Base-by-base conservation (phyloP, 2,329 filamentous ascomycete genomes). In the Sporothrix protearum region DNA sequence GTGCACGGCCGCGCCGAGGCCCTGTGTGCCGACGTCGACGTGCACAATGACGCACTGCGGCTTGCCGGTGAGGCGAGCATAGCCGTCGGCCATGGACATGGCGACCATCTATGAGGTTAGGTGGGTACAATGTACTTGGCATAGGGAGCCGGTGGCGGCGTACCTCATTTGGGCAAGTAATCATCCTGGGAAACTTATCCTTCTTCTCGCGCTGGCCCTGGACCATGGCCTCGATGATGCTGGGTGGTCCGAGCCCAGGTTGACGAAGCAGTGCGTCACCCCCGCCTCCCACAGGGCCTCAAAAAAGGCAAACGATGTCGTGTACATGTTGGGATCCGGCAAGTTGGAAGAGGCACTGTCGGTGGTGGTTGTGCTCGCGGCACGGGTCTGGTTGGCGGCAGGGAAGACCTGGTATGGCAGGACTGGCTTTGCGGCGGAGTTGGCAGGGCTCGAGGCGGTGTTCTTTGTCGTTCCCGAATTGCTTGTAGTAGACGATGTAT, bases 281-380 rank as follows among this genome's bases (percentile, higher is more conserved):
- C 87, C 87, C 55, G 86, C 87, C 79, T 93, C 90, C 89, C 89
- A 93, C 66, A 94, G 82, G 42, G 91, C 90, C 83, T 95, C 92
- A 75, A 95, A 94, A 80, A 95, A 94, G 79, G 92, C 92, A 77
- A 90, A 92, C 0, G 91, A 93, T 14, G 92, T 88, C 9, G 92
- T 94, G 78, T 94, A 91, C 83, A 85, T 85, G 25, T 80, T 79
- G 73, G 59, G 69, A 5, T 63, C 55, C 2, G 55, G 55, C 8
- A 68, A 30, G 12, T 30, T 25, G 9, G 66, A 25, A 36, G 22
- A 9, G n/a, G 7, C 25, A 8, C 25, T 28, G 1, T 39, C n/a
- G 42, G 42, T 30, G 42, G 42, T 16, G 9, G 63, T 25, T 2
- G 30, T 69, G 39, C 57, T 69, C 14, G 68, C 68, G 45, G 68